Evolutionary conservation across 768 basidiomycete genomes (phyloP).

Genomic region (Serpula lacrymans): DNA sequence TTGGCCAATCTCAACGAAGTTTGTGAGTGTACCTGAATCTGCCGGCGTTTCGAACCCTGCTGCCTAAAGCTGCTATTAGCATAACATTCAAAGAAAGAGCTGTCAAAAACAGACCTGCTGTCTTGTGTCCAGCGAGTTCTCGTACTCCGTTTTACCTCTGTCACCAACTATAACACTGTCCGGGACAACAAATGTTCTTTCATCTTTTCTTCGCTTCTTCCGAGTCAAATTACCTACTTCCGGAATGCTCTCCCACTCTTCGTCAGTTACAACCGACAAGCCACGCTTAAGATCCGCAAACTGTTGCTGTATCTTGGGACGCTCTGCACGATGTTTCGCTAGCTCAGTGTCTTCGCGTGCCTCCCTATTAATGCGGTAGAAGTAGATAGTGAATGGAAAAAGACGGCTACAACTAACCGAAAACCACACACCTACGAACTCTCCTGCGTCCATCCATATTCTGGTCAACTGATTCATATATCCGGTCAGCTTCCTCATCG

Average conservation of each 20-base stretch:
- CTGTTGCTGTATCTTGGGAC: slow-evolving; percentile 94
- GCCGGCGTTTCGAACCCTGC: slow-evolving; percentile 84
- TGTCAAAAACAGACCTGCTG: slow-evolving; percentile 58
- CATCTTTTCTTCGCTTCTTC: slow-evolving; percentile 85
- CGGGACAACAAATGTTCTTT: slow-evolving; percentile 84
- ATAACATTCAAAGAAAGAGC: not conserved
- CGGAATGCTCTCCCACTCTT: slow-evolving; percentile 92
- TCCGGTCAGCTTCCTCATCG: slow-evolving; percentile 95
- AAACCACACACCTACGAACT: slow-evolving; percentile 65
- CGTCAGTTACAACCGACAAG: slow-evolving; percentile 78
- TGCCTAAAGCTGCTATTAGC: slow-evolving; percentile 9
- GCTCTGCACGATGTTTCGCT: slow-evolving; percentile 75
- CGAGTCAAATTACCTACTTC: slow-evolving; percentile 96
- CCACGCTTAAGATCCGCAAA: slow-evolving; percentile 95
- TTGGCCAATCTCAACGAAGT: slow-evolving; percentile 95
- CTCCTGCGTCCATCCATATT: slow-evolving; percentile 86
- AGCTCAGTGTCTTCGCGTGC: slow-evolving; percentile 71
- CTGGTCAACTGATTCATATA: slow-evolving; percentile 89
- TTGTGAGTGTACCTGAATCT: slow-evolving; percentile 76
- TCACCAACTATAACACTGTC: slow-evolving; percentile 92
- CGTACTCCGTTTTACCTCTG: slow-evolving; percentile 67
- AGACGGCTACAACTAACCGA: slow-evolving; percentile 37
- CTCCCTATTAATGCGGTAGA: slow-evolving; percentile 47
- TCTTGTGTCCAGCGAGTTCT: slow-evolving; percentile 68
- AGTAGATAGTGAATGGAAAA: slow-evolving; percentile 25